Conservation (phyloP, 352 stramenopile genomes). For the Phytophthora tubulina region DNA sequence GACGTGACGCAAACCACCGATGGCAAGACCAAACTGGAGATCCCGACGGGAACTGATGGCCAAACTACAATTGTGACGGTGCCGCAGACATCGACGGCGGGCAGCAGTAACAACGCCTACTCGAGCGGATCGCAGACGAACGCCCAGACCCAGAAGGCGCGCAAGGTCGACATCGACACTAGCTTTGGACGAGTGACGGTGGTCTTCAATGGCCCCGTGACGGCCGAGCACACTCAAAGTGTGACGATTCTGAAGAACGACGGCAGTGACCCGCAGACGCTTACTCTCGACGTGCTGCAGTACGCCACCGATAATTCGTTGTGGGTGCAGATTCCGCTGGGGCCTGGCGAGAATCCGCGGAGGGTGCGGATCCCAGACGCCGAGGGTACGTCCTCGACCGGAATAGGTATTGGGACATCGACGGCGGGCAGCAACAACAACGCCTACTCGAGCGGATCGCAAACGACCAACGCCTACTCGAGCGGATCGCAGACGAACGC, state of each 20-base stretch:
- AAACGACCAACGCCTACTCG: too few species aligned
- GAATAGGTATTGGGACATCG: too few species aligned
- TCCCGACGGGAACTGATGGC: constrained; percentile 22
- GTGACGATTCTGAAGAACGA: neutral
- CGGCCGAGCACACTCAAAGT: neutral
- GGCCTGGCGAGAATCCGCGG: neutral
- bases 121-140: neutral
- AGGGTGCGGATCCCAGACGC: too few species aligned
- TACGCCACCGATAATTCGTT: too few species aligned
- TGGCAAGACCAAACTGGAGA: constrained; percentile 10
- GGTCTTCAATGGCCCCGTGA: neutral
- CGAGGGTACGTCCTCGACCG: too few species aligned
- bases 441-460: too few species aligned
- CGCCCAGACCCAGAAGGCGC: neutral
- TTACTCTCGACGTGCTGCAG: neutral
- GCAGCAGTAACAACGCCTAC: neutral
- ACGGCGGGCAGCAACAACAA: too few species aligned
- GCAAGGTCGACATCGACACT: constrained; percentile 1
- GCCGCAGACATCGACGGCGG: neutral
- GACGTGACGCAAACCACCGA: constrained; percentile 1
- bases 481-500: too few species aligned
- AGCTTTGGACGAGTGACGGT: neutral
- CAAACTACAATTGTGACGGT: constrained; percentile 18
- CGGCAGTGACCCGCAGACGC: neutral
- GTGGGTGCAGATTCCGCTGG: constrained; percentile 13